phyloP scores from a whole-genome alignment of 345 rosid genomes.

The Brassica juncea region DNA sequence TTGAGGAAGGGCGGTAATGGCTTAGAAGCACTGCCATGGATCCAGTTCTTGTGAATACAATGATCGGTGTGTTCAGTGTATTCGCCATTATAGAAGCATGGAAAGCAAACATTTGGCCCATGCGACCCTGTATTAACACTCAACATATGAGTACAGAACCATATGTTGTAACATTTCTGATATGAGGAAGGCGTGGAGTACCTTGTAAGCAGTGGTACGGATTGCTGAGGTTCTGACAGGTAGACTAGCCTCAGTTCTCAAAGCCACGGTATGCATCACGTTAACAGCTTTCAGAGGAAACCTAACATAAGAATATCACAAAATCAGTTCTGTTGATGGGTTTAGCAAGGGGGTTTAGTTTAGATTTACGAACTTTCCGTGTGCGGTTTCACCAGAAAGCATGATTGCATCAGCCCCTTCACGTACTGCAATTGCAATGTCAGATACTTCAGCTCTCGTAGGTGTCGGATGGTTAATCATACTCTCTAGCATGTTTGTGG shows the following conservation, averaged over 20 bases:
- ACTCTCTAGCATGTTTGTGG: constrained; percentile 97
- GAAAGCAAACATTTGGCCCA: constrained; percentile 99
- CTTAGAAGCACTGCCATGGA: constrained; percentile 87
- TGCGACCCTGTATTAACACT: constrained; percentile 58
- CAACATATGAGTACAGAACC: background rate
- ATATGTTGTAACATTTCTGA: background rate
- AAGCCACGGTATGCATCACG: constrained; percentile 93
- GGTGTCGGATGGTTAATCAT: constrained; percentile 98
- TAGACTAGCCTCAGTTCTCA: constrained; percentile 84
- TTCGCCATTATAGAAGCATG: constrained; percentile 95
- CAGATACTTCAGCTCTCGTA: constrained; percentile 98
- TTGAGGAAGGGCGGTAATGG: constrained; percentile 82
- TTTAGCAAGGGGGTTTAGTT: background rate
- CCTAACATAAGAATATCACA: constrained; percentile 41
- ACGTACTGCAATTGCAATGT: constrained; percentile 92
- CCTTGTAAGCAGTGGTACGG: constrained; percentile 57
- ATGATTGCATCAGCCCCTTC: constrained; percentile 96
- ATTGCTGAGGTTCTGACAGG: constrained; percentile 60
- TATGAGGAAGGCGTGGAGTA: constrained; percentile 31
- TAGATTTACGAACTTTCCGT: constrained; percentile 70
- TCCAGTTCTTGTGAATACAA: constrained; percentile 93
- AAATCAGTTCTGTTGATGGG: background rate
- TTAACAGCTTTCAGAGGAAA: constrained; percentile 90
- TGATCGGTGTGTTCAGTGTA: constrained; percentile 73
- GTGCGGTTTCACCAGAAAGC: constrained; percentile 99